A percentile compares a stretch with the other conserved stretches of the same genome.
phyloP scores from a whole-genome alignment of 192 early-diverging fungal species.

The Geranomyces variabilis region DNA sequence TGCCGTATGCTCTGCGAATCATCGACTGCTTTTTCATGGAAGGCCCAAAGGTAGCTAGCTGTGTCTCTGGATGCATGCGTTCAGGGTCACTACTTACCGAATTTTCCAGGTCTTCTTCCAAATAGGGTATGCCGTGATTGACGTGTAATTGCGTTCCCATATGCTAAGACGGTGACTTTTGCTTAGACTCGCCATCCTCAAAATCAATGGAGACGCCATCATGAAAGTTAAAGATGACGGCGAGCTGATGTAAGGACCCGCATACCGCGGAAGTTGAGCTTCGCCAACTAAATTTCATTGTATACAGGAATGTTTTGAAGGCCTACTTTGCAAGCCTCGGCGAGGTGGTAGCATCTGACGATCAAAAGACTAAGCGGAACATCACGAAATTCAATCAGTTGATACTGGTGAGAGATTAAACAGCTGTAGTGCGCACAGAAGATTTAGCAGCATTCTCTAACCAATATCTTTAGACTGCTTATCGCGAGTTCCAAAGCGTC shows the following conservation, averaged over 20 bases:
- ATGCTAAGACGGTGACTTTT: background rate
- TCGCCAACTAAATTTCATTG: background rate
- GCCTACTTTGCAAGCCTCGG: constrained; percentile 82
- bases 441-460: background rate
- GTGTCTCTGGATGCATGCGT: too few species aligned
- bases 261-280: background rate
- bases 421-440: background rate
- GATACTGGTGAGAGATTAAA: constrained; percentile 55
- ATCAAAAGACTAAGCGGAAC: constrained; percentile 27
- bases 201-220: constrained; percentile 78
- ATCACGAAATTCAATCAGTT: constrained; percentile 84
- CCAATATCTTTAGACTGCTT: constrained; percentile 63
- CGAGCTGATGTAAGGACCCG: constrained; percentile 52
- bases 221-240: constrained; percentile 62
- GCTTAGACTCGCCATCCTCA: constrained; percentile 77
- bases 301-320: constrained; percentile 76
- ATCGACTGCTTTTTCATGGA: constrained; percentile 98
- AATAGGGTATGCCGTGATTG: constrained; percentile 57
- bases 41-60: constrained; percentile 78
- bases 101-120: constrained; percentile 81
- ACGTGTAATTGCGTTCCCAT: constrained; percentile 18
- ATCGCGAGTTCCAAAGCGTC: constrained; percentile 85
- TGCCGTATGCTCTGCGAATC: constrained; percentile 83
- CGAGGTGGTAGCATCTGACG: constrained; percentile 58
- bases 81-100: constrained; percentile 15